phyloP scores from a whole-genome alignment of 1,284 basidiomycete species.

The Rhodotorula sp. region DNA sequence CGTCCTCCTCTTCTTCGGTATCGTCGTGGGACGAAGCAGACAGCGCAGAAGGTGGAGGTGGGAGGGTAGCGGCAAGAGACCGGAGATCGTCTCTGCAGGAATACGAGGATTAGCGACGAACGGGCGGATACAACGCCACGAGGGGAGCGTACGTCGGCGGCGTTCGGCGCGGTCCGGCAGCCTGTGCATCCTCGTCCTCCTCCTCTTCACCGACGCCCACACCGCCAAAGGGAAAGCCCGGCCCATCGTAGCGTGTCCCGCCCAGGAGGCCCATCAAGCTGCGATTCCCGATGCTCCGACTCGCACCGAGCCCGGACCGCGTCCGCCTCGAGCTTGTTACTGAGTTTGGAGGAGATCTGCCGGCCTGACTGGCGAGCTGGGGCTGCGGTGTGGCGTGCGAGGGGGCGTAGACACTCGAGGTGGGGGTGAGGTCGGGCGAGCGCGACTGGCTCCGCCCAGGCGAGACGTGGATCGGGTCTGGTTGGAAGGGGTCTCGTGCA shows the following conservation, averaged over 20 bases:
- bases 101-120: background rate
- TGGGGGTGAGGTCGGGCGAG: constrained; percentile 8
- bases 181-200: constrained; percentile 11
- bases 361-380: background rate
- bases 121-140: background rate
- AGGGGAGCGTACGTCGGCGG: background rate
- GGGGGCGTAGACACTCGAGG: background rate
- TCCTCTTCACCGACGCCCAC: constrained; percentile 6
- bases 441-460: background rate
- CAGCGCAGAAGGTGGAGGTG: constrained; percentile 27
- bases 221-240: constrained; percentile 7
- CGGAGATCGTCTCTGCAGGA: constrained; percentile 6
- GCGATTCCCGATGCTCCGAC: constrained; percentile 25
- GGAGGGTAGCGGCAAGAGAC: constrained; percentile 14
- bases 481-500: background rate
- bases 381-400: background rate
- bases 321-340: background rate
- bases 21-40: constrained; percentile 5
- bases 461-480: background rate
- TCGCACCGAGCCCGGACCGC: background rate
- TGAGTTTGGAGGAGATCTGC: background rate
- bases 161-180: background rate
- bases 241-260: constrained; percentile 28
- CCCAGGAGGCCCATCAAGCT: constrained; percentile 37
- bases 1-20: constrained; percentile 33